These are phyloP conservation scores for Agroathelia rolfsii DNA, from an alignment of 1,284 basidiomycete species.

Conservation along the genomic window DNA sequence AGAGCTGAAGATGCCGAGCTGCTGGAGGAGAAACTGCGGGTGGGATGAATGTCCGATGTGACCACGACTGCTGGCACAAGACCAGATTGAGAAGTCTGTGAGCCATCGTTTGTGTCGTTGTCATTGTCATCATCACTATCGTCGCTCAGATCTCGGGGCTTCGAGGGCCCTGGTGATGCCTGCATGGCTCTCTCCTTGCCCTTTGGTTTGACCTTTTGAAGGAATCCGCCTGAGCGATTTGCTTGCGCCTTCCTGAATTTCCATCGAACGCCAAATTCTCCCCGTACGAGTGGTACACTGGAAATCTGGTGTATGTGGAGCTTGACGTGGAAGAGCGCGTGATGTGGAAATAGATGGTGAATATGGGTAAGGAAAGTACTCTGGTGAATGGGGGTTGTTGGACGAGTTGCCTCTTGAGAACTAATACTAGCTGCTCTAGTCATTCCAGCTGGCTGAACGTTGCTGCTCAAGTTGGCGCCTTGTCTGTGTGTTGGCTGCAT, in stretches of 20 bases:
- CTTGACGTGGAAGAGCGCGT: slow-evolving; percentile 58
- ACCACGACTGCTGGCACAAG: slow-evolving; percentile 17
- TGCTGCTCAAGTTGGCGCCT: too few species aligned
- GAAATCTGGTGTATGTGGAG: slow-evolving; percentile 64
- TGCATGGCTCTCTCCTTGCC: slow-evolving; percentile 14
- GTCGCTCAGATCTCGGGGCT: slow-evolving; percentile 13
- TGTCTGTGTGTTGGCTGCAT: too few species aligned
- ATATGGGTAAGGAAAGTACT: too few species aligned
- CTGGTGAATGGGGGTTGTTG: too few species aligned
- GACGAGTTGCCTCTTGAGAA: too few species aligned
- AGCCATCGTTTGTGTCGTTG: slow-evolving; percentile 15
- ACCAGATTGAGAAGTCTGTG: slow-evolving; percentile 9
- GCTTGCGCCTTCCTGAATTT: slow-evolving; percentile 58
- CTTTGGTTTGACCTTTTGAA: slow-evolving; percentile 27
- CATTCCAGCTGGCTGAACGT: too few species aligned
- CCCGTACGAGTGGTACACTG: slow-evolving; percentile 66
- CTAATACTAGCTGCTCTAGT: too few species aligned
- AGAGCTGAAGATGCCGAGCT: too few species aligned
- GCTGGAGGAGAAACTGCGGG: background rate
- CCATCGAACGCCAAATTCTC: slow-evolving; percentile 70
- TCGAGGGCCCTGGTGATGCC: slow-evolving; percentile 22
- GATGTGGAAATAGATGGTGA: slow-evolving; percentile 42
- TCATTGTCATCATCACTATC: slow-evolving; percentile 20
- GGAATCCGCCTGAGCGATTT: slow-evolving; percentile 25
- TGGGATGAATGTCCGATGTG: slow-evolving; percentile 9